phyloP scores from a whole-genome alignment of 371 early-diverging fungal genomes.

The Mortierella sp. region DNA sequence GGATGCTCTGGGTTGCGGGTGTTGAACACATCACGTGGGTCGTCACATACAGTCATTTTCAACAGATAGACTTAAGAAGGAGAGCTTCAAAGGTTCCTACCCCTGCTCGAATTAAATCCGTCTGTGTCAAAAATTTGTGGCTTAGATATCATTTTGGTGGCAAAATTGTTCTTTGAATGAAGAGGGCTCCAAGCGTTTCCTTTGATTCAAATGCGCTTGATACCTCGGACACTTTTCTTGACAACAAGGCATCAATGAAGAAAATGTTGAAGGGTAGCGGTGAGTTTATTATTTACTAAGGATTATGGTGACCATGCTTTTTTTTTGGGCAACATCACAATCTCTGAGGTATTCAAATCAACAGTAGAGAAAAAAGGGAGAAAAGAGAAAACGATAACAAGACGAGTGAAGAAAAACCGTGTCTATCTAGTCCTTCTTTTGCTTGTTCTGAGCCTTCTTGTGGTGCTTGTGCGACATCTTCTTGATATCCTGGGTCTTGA shows the following conservation, averaged over 20 bases:
- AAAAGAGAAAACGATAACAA: neutral
- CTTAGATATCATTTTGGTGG: conserved; percentile 1
- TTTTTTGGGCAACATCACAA: too few species aligned
- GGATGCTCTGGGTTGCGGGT: neutral
- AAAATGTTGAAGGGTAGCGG: too few species aligned
- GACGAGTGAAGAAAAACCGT: neutral
- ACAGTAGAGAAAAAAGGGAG: neutral
- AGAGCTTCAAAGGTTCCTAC: conserved; percentile 17
- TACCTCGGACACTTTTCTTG: too few species aligned
- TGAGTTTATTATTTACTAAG: neutral
- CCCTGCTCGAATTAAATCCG: neutral
- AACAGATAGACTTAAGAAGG: conserved; percentile 39
- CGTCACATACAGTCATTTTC: conserved; percentile 52
- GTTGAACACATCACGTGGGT: conserved; percentile 6
- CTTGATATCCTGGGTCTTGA: conserved; percentile 16
- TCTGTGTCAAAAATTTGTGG: neutral
- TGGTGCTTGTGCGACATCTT: neutral
- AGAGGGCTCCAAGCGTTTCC: too few species aligned
- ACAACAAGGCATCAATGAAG: too few species aligned
- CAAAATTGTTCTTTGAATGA: too few species aligned
- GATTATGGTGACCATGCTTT: neutral
- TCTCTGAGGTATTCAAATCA: too few species aligned
- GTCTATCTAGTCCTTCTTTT: neutral
- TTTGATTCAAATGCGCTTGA: too few species aligned
- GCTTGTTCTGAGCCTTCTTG: conserved; percentile 21